These are phyloP conservation scores for Linnemannia elongata DNA, from an alignment of 192 early-diverging fungal species.

Conservation along the genomic window DNA sequence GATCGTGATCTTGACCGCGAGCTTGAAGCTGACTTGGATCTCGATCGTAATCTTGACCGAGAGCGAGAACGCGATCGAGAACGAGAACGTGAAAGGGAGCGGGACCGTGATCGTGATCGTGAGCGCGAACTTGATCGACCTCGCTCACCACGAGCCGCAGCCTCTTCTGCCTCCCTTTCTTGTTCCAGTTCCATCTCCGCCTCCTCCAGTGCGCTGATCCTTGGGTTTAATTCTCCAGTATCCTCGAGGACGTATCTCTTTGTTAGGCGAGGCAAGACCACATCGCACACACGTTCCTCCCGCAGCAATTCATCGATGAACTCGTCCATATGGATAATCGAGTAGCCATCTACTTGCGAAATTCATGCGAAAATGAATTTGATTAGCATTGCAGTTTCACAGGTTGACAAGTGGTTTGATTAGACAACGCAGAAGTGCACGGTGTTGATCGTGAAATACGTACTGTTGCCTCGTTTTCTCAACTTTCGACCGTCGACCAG, in stretches of 20 bases:
- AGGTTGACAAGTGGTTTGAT: neutral
- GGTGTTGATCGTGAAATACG: neutral
- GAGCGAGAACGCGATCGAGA: conserved; percentile 17
- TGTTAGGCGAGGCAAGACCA: conserved; percentile 88
- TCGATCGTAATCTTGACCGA: conserved; percentile 40
- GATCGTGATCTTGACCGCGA: neutral
- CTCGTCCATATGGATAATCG: conserved; percentile 85
- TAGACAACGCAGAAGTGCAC: neutral
- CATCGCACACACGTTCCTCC: conserved; percentile 87
- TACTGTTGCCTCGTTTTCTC: conserved; percentile 67
- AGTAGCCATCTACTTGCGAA: conserved; percentile 35
- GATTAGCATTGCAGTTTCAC: neutral
- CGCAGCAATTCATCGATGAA: conserved; percentile 89
- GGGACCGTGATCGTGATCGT: conserved; percentile 25
- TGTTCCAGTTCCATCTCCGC: conserved; percentile 54
- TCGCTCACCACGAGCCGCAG: conserved; percentile 23
- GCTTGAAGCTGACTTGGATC: conserved; percentile 19
- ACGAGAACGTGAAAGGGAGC: neutral
- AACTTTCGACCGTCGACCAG: conserved; percentile 91
- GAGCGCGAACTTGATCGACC: conserved; percentile 31
- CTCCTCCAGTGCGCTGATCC: conserved; percentile 83
- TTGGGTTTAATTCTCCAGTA: conserved; percentile 82
- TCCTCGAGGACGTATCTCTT: conserved; percentile 89
- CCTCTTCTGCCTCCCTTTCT: conserved; percentile 35
- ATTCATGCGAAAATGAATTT: neutral